Base-by-base conservation (phyloP, 805 yeast species). In the Sporopachydermia quercuum region DNA sequence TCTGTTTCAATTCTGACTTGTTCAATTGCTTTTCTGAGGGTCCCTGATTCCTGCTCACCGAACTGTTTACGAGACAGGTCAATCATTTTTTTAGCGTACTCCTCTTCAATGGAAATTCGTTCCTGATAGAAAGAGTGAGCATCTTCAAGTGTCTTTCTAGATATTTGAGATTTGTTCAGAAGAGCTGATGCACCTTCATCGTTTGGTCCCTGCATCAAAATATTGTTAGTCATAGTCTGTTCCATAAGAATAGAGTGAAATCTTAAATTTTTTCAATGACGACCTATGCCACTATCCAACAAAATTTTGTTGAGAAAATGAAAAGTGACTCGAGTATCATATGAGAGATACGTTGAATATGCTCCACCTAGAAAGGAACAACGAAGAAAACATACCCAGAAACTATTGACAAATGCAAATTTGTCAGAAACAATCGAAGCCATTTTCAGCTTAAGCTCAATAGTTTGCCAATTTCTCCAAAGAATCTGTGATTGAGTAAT, bases 21-120 rank as follows among this genome's bases (percentile, higher is more conserved):
- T 37, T 78, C 84, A 5, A 84, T 61, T 5, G 84, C 68, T 5
- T 65, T 61, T 47, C 67, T 72, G 43, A 79, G 55, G 0, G 74
- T 58, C 1, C 87, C 89, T 0, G 70, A 63, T 47, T 76, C 83
- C 42, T 61, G 63, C 2, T 70, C 52, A 1, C 86, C 87, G 3
- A 74, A 55, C 1, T 61, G 49, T 47, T 65, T 68, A 38, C 60
- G 57, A 15, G 81, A 60, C 16, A 84, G 58, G 13, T 67, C 62
- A 36, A 60, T 60, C 47, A 85, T 54, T 43, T 65, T 67, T 41
- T 71, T 68, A 33, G 76, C 60, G 50, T 81, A 82, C 17, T 85
- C 94, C 44, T 75, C 79, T 49, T 84, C 95, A 34, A 85, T 68
- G 13, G 70, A 61, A 1, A 70, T 59, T 33, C 78, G 18, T 42